These are phyloP conservation scores for Leishmania guyanensis DNA, from an alignment of 208 protist species.

Conservation along the genomic window DNA sequence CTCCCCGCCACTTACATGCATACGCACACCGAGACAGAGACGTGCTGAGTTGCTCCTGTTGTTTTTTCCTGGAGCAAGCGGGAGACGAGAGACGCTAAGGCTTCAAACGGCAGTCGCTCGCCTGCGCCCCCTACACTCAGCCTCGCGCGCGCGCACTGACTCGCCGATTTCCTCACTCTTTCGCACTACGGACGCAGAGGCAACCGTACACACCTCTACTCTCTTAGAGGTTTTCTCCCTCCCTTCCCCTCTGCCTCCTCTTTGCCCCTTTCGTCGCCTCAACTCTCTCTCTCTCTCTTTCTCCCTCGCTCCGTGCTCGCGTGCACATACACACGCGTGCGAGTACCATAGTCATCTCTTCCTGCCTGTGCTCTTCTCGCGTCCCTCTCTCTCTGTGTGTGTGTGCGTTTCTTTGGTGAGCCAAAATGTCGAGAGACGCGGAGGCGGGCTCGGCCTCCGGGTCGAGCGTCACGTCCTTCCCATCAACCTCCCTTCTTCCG, in stretches of 20 bases:
- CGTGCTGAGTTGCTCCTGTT: background rate
- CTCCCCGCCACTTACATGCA: background rate
- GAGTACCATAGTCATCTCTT: background rate
- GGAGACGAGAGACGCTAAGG: background rate
- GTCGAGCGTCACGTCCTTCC: background rate
- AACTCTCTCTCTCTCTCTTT: background rate
- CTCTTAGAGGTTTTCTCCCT: background rate
- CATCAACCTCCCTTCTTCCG: background rate
- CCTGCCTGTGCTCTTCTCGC: background rate
- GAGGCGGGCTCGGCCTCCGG: background rate
- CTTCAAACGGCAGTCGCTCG: background rate
- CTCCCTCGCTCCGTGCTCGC: background rate
- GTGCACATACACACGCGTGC: background rate
- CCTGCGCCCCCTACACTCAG: background rate
- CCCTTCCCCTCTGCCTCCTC: background rate
- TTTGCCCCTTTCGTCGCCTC: background rate
- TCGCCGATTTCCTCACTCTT: background rate
- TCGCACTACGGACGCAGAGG: background rate
- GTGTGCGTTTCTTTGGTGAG: background rate
- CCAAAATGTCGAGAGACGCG: background rate
- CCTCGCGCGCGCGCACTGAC: background rate
- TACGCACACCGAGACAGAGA: background rate
- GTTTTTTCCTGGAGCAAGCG: background rate
- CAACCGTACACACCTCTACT: background rate
- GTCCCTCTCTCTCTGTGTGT: background rate